These are phyloP conservation scores for Pyricularia pennisetigena DNA, from an alignment of 2,329 filamentous ascomycete species.

Conservation along the genomic window DNA sequence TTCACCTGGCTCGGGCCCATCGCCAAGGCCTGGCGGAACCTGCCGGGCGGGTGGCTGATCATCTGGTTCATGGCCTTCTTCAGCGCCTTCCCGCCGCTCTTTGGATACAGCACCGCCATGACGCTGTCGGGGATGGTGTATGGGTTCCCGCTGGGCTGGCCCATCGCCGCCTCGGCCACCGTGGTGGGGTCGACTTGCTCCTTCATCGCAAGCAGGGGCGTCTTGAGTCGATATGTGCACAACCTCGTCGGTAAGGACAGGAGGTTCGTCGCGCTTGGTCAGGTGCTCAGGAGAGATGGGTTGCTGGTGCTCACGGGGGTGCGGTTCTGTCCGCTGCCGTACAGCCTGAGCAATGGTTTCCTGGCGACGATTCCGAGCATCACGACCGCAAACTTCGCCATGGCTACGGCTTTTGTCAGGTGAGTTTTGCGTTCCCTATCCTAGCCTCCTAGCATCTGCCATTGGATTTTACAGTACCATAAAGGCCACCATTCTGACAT, in stretches of 20 bases:
- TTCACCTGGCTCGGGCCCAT: conserved; percentile 66
- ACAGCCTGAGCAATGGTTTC: conserved; percentile 87
- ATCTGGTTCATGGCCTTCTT: conserved; percentile 66
- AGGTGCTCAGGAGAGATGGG: conserved; percentile 85
- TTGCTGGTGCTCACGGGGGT: conserved; percentile 85
- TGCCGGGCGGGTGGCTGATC: conserved; percentile 63
- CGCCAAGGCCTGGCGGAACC: conserved; percentile 66
- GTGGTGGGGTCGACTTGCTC: conserved; percentile 68
- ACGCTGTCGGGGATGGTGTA: conserved; percentile 46
- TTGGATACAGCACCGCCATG: conserved; percentile 72
- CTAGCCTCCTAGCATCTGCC: not conserved
- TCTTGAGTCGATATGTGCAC: conserved; percentile 71
- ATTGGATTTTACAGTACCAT: not conserved
- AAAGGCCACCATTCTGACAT: not conserved
- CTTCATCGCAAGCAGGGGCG: conserved; percentile 70
- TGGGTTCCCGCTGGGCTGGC: conserved; percentile 60
- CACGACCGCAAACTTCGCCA: conserved; percentile 60
- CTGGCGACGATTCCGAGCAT: conserved; percentile 90
- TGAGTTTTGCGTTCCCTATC: conserved; percentile 15
- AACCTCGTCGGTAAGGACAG: conserved; percentile 72
- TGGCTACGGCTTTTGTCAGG: conserved; percentile 73
- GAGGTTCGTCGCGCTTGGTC: conserved; percentile 77
- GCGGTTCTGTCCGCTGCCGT: conserved; percentile 83
- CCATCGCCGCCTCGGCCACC: conserved; percentile 70
- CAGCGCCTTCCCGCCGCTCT: conserved; percentile 76